These are phyloP conservation scores for Vaccinium macrocarpon DNA, from an alignment of 148 eudicot species.

Conservation along the genomic window DNA sequence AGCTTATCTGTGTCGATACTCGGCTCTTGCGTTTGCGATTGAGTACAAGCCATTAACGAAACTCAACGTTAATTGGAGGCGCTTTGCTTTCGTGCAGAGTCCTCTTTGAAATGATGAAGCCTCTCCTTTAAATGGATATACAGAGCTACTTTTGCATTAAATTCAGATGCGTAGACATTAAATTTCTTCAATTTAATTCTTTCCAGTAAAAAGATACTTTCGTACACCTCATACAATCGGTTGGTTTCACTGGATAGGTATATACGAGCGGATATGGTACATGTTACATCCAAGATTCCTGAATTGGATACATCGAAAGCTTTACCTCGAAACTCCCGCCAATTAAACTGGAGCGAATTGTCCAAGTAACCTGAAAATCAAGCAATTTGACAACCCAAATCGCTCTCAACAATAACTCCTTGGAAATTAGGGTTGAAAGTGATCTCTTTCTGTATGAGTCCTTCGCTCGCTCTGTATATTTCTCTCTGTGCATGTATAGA, in stretches of 20 bases:
- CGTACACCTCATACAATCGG: not conserved
- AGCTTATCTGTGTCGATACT: constrained; percentile 85
- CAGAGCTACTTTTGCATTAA: constrained; percentile 1
- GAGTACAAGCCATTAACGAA: constrained; percentile 11
- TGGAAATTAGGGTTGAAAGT: not conserved
- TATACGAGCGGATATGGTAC: not conserved
- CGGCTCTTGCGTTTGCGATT: constrained; percentile 62
- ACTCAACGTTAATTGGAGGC: no score
- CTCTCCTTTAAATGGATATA: not conserved
- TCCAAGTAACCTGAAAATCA: not conserved
- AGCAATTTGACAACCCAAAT: not conserved
- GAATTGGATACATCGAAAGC: not conserved
- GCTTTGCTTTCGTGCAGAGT: no score
- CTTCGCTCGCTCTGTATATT: not conserved
- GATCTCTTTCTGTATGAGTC: not conserved
- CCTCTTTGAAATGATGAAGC: no score
- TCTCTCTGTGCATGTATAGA: not conserved
- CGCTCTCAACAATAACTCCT: constrained; percentile 8
- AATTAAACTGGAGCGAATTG: not conserved
- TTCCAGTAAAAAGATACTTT: not conserved
- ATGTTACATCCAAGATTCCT: not conserved
- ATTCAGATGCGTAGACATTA: constrained; percentile 14
- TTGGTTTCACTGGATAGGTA: not conserved
- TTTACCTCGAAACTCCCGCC: constrained; percentile 15
- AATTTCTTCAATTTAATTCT: not conserved